Base-by-base conservation (phyloP, 805 yeast genomes). In the Yarrowia sp. region DNA sequence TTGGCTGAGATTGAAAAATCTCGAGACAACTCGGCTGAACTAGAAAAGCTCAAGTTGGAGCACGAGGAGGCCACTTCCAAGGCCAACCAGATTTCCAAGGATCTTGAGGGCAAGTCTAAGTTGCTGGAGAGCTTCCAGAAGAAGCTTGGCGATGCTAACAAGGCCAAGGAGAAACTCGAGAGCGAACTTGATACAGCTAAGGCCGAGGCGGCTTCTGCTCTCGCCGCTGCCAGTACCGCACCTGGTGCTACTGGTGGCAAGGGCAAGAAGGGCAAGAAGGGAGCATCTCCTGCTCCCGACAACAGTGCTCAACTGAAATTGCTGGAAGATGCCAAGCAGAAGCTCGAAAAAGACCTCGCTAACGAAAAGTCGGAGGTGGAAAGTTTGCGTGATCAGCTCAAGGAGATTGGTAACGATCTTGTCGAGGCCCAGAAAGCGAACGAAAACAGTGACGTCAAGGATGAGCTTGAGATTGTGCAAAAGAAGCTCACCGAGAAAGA, bases 381-480 rank as follows among this genome's bases (percentile, higher is more conserved):
- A 52, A 81, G 79, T 62, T 79, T 89, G 61, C 83, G 86, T 70
- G 97, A 91, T 66, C 89, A 88, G 90, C 73, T 92, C 63, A 82
- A 82, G 67, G 85, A 83, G 65, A 80, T 92, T 28, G 97, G 97
- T 1, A 83, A 89, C 70, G 96, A 90, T 58, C 78, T 92, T 8
- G 96, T 92, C 1, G 81, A 83, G 5, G 84, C 91, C 0, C 38
- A 65, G 16, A 38, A 32, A 24, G 38, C 67, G 8, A 35, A 19
- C 67, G 67, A 40, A 24, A 33, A 36, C 61, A 54, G 5, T 2
- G 61, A 36, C 2, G n/a, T 17, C 35, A 38, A 38, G 46, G 61
- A 26, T 66, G 63, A n/a, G 19, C 49, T 2, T 68, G 70, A 51
- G 21, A 32, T 17, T 44, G 66, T 17, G 26, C 28, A 5, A 52